Conservation (phyloP, 805 yeast genomes). For the Myxozyma kluyveri region DNA sequence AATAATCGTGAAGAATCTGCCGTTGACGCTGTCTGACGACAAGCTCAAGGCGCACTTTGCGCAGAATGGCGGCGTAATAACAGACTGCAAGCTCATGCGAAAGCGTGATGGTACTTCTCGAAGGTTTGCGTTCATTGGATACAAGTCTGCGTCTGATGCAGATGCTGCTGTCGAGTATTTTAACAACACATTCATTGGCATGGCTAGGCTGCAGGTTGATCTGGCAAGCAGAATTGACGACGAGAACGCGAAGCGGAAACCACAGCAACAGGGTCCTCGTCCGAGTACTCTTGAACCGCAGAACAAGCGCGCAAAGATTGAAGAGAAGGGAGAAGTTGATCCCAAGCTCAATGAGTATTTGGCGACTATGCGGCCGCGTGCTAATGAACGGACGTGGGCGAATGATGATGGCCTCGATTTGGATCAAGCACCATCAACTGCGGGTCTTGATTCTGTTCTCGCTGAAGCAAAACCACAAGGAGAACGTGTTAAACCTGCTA, state of each 20-base stretch:
- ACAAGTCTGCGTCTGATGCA: slow-evolving; percentile 70
- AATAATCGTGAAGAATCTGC: slow-evolving; percentile 86
- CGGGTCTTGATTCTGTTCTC: neutral
- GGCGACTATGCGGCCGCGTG: slow-evolving; percentile 75
- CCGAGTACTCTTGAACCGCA: neutral
- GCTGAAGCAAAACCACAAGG: neutral
- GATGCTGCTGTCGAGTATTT: slow-evolving; percentile 71
- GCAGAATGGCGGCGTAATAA: slow-evolving; percentile 54
- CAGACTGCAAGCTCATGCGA: slow-evolving; percentile 84
- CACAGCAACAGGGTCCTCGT: neutral
- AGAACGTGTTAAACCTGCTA: neutral
- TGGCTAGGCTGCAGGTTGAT: slow-evolving; percentile 73
- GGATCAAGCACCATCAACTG: neutral
- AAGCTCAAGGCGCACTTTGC: slow-evolving; percentile 65
- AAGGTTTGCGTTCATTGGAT: slow-evolving; percentile 91
- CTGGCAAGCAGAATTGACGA: slow-evolving; percentile 55
- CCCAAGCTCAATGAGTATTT: slow-evolving; percentile 75
- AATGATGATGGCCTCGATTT: slow-evolving; percentile 45
- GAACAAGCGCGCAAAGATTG: slow-evolving; percentile 5
- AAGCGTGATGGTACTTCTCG: slow-evolving; percentile 83
- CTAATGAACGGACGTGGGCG: slow-evolving; percentile 71
- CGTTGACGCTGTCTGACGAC: slow-evolving; percentile 71
- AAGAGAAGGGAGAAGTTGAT: slow-evolving; percentile 39
- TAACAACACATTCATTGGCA: slow-evolving; percentile 75
- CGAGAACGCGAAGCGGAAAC: neutral